Base-by-base conservation (phyloP, 2,329 filamentous ascomycete genomes). In the Exophiala lecanii-corni region DNA sequence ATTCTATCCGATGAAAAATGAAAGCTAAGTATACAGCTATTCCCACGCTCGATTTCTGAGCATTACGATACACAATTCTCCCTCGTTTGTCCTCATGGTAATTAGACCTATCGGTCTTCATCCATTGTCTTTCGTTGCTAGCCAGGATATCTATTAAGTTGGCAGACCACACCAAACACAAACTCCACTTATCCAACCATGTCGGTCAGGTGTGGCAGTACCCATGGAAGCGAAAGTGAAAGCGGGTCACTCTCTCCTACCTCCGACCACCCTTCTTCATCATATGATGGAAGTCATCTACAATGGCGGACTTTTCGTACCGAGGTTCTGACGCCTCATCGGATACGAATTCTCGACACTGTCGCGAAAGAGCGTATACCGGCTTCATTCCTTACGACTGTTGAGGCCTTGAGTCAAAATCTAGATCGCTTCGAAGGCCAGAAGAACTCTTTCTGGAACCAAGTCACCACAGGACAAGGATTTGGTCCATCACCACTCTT, bases 401-500 rank as follows among this genome's bases (percentile, higher is more conserved):
- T 51, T 18, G 44, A 47, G 31, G 38, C 41, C 17, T 28, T 44
- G 10, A 40, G 30, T 9, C 26, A 41, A 12, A 41, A 48, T 23
- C 9, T 36, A 6, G 18, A 15, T n/a, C 39, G 36, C 12, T 46
- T 46, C 17, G 44, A 51, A n/a, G 30, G 39, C 10, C 47, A 53
- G 32, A 50, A 40, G 26, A 36, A 17, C 9, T 40, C 31, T 12
- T 53, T 53, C 20, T 40, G 36, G 40, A 33, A 40, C 17, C 50
- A 50, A 37, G 43, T 50, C 15, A 21, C 30, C 12, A 23, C 32
- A 19, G 50, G 50, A 10, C 41, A 44, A 40, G 50, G 50, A 10
- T 51, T 53, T 25, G 50, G 47, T 7, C 41, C 48, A 15, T 51
- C 47, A 25, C 47, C 50, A 12, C 31, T 51, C 9, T 53, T 53